Evolutionary conservation across 2,329 filamentous ascomycete genomes (phyloP).

Genomic region (Thelonectria rubi): DNA sequence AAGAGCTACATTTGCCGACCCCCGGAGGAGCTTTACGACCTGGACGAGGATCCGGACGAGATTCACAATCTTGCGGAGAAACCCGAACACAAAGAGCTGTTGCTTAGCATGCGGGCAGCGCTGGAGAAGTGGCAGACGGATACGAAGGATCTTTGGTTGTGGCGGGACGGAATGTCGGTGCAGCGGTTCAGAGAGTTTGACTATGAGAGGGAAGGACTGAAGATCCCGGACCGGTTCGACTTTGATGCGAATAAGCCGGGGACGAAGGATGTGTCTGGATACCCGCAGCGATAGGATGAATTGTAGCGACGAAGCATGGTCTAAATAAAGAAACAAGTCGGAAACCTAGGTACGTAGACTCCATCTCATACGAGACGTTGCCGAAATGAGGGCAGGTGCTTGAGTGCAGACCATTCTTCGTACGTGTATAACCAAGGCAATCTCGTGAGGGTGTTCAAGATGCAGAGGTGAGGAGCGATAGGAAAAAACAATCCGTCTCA

Average conservation of each 20-base stretch:
- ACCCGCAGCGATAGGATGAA: slow-evolving; percentile 18
- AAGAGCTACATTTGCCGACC: slow-evolving; percentile 55
- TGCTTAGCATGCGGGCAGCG: slow-evolving; percentile 44
- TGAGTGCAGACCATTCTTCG: not conserved
- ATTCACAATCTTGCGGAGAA: slow-evolving; percentile 51
- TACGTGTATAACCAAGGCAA: not conserved
- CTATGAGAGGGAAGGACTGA: slow-evolving; percentile 39
- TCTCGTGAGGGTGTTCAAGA: not conserved
- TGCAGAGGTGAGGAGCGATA: not conserved
- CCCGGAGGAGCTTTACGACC: slow-evolving; percentile 58
- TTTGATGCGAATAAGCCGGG: slow-evolving; percentile 36
- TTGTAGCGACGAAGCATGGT: slow-evolving; percentile 12
- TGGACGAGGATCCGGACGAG: slow-evolving; percentile 56
- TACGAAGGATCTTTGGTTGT: slow-evolving; percentile 44
- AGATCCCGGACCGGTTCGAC: slow-evolving; percentile 43
- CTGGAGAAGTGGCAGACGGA: slow-evolving; percentile 44
- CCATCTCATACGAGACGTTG: not conserved
- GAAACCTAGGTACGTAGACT: not conserved
- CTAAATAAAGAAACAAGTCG: not conserved
- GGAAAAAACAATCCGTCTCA: not conserved
- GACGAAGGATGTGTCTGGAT: slow-evolving; percentile 24
- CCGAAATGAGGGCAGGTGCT: not conserved
- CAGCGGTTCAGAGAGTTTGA: slow-evolving; percentile 33
- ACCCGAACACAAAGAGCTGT: slow-evolving; percentile 40
- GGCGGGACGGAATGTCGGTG: slow-evolving; percentile 41